These are phyloP conservation scores for Friedmanniomyces simplex DNA, from an alignment of 495 filamentous ascomycete species.

Conservation along the genomic window DNA sequence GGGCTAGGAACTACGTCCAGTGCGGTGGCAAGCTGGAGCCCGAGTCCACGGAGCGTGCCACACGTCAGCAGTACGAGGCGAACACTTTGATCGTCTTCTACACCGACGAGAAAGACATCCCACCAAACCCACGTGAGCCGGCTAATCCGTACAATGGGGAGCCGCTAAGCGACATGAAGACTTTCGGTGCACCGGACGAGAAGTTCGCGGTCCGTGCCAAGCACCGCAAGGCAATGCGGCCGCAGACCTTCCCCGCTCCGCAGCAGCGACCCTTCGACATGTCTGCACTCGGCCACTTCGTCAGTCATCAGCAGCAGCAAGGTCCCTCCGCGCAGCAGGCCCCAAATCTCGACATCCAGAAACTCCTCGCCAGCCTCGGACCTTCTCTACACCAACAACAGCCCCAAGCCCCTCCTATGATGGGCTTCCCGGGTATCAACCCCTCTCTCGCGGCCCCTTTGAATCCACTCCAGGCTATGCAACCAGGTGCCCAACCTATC, in stretches of 20 bases:
- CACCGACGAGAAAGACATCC: constrained; percentile 61
- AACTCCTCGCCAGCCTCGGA: constrained; percentile 39
- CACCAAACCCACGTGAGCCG: constrained; percentile 66
- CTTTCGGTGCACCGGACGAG: constrained; percentile 9
- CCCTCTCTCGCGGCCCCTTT: neutral
- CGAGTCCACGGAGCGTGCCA: constrained; percentile 52
- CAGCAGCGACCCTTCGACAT: constrained; percentile 8
- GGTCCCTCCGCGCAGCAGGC: constrained; percentile 17
- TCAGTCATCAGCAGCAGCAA: neutral
- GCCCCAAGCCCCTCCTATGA: constrained; percentile 26
- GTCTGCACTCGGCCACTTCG: constrained; percentile 9
- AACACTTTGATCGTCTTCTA: constrained; percentile 81
- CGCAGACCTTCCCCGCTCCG: neutral
- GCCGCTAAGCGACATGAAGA: constrained; percentile 27
- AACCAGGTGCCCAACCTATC: neutral
- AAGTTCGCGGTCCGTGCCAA: constrained; percentile 15
- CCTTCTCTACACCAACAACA: constrained; percentile 26
- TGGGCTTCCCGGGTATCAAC: constrained; percentile 10
- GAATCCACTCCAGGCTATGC: neutral
- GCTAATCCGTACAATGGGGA: constrained; percentile 33
- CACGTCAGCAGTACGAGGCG: constrained; percentile 60
- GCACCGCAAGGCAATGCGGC: constrained; percentile 6
- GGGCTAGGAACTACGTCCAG: constrained; percentile 46
- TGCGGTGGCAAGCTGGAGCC: constrained; percentile 48
- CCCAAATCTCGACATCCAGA: constrained; percentile 32